phyloP scores from a whole-genome alignment of 2,329 filamentous ascomycete species.

The Xylaria sp. region DNA sequence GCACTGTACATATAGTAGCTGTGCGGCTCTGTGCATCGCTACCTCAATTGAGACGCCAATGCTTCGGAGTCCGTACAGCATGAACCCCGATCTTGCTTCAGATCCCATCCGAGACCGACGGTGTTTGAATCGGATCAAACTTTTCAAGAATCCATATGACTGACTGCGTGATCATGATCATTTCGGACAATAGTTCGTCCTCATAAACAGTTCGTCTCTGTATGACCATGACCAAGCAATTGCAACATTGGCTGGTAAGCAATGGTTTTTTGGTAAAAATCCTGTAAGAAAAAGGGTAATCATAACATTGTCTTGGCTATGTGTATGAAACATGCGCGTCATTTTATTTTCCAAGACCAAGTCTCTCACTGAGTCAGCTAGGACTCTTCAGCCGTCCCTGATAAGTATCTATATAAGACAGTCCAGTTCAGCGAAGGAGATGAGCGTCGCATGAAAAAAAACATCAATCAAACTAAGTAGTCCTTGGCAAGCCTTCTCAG shows the following conservation, averaged over 20 bases:
- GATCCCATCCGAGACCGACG: conserved; percentile 41
- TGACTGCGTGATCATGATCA: conserved; percentile 1
- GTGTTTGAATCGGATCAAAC: conserved; percentile 38
- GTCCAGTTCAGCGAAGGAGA: neutral
- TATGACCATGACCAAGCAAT: neutral
- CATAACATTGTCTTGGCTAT: neutral
- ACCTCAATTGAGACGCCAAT: conserved; percentile 17
- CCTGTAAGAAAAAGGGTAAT: neutral
- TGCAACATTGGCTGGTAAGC: neutral
- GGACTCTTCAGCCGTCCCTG: neutral
- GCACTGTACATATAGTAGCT: neutral
- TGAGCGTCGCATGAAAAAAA: neutral
- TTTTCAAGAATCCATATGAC: conserved; percentile 1
- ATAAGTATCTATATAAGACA: neutral
- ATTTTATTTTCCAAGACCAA: neutral
- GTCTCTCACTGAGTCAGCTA: neutral
- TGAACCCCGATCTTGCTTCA: conserved; percentile 25
- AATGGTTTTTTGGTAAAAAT: neutral
- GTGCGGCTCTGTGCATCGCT: conserved; percentile 31
- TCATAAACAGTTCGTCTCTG: neutral
- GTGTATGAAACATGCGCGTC: conserved; percentile 8
- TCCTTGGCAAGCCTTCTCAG: neutral
- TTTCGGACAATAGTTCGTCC: neutral
- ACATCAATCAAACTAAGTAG: neutral
- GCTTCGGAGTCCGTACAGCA: conserved; percentile 26